Percentiles rank a stretch among this genome's conserved stretches.
Conservation (phyloP, 768 basidiomycete species). For the Tylopilus intermedius region DNA sequence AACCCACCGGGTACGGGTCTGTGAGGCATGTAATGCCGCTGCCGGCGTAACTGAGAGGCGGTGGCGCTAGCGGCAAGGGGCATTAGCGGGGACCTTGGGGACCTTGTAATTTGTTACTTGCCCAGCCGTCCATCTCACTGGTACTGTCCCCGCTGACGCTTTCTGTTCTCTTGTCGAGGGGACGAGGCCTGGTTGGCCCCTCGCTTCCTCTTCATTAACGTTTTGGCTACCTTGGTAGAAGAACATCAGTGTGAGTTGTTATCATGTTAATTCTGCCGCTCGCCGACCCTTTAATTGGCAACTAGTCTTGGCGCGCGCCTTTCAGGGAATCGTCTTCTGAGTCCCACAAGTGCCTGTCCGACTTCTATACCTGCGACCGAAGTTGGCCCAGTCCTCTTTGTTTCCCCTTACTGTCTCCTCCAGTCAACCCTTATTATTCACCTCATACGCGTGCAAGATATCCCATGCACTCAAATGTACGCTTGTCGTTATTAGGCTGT, state of each 20-base stretch:
- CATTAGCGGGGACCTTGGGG: neutral
- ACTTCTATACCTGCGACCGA: neutral
- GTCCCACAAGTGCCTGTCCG: neutral
- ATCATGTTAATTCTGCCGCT: neutral
- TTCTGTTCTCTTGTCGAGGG: constrained; percentile 1
- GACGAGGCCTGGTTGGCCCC: neutral
- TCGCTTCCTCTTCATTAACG: neutral
- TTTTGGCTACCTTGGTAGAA: constrained; percentile 2
- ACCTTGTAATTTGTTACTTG: constrained; percentile 1
- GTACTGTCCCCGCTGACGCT: neutral
- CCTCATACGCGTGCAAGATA: constrained; percentile 9
- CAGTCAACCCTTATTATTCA: neutral
- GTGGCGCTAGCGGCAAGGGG: constrained; percentile 20
- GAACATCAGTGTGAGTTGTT: constrained; percentile 4
- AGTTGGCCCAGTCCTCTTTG: neutral
- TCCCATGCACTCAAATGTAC: constrained; percentile 16
- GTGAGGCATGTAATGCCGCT: constrained; percentile 32
- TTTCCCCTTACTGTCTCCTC: neutral
- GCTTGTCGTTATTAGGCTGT: constrained; percentile 12
- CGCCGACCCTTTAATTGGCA: neutral
- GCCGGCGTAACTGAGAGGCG: constrained; percentile 19
- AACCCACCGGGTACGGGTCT: constrained; percentile 29
- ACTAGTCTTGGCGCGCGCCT: neutral
- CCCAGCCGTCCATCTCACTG: neutral
- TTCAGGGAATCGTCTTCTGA: neutral